Percentiles rank a stretch among this genome's conserved stretches.
phyloP scores from a whole-genome alignment of 306 rosid genomes.

The Malus sieversii region DNA sequence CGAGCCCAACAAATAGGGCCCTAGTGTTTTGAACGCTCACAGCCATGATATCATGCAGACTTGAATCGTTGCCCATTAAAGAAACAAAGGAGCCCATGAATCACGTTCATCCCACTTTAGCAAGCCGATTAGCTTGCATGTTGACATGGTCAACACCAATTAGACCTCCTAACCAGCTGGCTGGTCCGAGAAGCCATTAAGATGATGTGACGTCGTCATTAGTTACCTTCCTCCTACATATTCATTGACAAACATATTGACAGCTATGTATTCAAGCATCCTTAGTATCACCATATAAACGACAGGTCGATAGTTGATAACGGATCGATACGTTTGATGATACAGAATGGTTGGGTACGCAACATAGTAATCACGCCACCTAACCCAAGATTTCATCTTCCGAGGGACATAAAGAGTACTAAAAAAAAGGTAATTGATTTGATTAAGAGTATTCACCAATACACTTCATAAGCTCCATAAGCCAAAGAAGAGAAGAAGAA shows the following conservation, averaged over 20 bases:
- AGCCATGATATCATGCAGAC: background rate
- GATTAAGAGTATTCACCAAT: background rate
- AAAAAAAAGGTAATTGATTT: too few species aligned
- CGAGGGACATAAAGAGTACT: background rate
- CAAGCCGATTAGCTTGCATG: background rate
- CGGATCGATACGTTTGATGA: background rate
- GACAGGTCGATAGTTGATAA: background rate
- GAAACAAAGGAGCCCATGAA: background rate
- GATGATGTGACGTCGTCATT: background rate
- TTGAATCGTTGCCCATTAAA: background rate
- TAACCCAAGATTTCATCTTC: too few species aligned
- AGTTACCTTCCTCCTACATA: background rate
- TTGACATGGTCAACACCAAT: background rate
- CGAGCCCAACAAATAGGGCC: background rate
- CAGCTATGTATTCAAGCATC: too few species aligned
- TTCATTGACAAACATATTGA: background rate
- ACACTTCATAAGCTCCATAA: too few species aligned
- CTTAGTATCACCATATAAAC: too few species aligned
- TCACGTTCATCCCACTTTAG: background rate
- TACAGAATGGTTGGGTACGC: background rate
- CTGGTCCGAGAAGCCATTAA: background rate
- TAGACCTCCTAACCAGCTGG: background rate
- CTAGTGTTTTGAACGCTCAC: background rate
- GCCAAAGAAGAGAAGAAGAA: too few species aligned
- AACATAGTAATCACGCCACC: background rate